Percentiles rank a stretch among this genome's conserved stretches.
phyloP scores from a whole-genome alignment of 2,329 filamentous ascomycete species.

The Xylariaceae sp. region DNA sequence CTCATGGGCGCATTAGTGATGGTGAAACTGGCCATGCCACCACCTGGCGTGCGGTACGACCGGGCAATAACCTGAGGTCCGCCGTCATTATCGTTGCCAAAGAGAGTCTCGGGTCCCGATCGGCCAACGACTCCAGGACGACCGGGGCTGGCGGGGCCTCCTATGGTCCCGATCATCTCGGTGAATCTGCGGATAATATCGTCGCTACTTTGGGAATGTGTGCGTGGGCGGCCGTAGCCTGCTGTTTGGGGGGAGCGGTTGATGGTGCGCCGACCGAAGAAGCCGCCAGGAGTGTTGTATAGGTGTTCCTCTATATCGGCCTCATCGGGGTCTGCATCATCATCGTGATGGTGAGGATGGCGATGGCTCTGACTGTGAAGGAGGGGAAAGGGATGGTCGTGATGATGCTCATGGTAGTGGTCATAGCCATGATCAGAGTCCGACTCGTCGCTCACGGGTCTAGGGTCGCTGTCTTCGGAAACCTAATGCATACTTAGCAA shows the following conservation, averaged over 20 bases:
- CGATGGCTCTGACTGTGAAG: slow-evolving; percentile 18
- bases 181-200: slow-evolving; percentile 41
- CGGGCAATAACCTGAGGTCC: slow-evolving; percentile 25
- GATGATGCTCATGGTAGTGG: too few relatives aligned
- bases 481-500: slow-evolving; percentile 41
- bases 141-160: slow-evolving; percentile 13
- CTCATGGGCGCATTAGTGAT: slow-evolving; percentile 42
- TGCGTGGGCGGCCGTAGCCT: slow-evolving; percentile 13
- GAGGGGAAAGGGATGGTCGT: background rate
- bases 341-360: slow-evolving; percentile 25
- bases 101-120: slow-evolving; percentile 27
- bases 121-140: slow-evolving; percentile 18
- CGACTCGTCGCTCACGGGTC: slow-evolving; percentile 38
- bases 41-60: slow-evolving; percentile 38
- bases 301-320: slow-evolving; percentile 55
- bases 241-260: slow-evolving; percentile 23
- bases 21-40: slow-evolving; percentile 48
- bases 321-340: slow-evolving; percentile 57
- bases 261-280: slow-evolving; percentile 39
- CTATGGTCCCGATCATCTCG: slow-evolving; percentile 31
- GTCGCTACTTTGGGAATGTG: slow-evolving; percentile 23
- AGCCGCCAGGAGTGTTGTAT: slow-evolving; percentile 38
- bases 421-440: slow-evolving; percentile 25
- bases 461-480: slow-evolving; percentile 60
- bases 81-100: slow-evolving; percentile 12